Conservation (phyloP, 306 rosid species). For the Castanea sativa region DNA sequence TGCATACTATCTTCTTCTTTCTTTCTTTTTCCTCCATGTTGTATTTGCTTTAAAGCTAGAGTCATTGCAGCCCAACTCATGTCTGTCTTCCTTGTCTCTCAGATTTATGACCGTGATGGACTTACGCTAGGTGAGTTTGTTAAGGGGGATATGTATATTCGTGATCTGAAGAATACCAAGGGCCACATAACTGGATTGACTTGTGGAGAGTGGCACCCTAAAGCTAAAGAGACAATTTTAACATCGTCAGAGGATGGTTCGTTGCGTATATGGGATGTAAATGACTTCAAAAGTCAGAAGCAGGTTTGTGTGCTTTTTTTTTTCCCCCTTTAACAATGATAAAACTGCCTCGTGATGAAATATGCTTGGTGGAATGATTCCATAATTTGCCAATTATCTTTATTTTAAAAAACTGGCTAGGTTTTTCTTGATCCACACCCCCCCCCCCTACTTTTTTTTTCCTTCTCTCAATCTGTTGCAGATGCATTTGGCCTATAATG, state of each 20-base stretch:
- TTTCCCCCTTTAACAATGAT: background rate
- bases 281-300: slow-evolving; percentile 91
- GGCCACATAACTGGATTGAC: slow-evolving; percentile 97
- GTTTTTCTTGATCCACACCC: background rate
- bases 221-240: slow-evolving; percentile 72
- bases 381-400: background rate
- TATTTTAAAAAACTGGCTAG: background rate
- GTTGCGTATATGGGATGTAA: slow-evolving; percentile 92
- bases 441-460: background rate
- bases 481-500: background rate
- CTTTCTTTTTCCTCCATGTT: background rate
- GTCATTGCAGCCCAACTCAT: background rate
- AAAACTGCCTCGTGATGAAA: background rate
- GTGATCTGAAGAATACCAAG: slow-evolving; percentile 91
- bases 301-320: slow-evolving; percentile 51
- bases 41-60: background rate
- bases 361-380: slow-evolving; percentile 1
- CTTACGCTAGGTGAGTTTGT: slow-evolving; percentile 90
- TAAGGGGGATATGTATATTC: slow-evolving; percentile 97
- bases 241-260: slow-evolving; percentile 98
- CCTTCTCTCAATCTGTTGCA: background rate
- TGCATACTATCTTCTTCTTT: background rate
- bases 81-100: slow-evolving; percentile 10
- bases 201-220: slow-evolving; percentile 95
- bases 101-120: slow-evolving; percentile 98